Base-by-base conservation (phyloP, 2,329 filamentous ascomycete genomes). In the Emmonsiellopsis sp. region DNA sequence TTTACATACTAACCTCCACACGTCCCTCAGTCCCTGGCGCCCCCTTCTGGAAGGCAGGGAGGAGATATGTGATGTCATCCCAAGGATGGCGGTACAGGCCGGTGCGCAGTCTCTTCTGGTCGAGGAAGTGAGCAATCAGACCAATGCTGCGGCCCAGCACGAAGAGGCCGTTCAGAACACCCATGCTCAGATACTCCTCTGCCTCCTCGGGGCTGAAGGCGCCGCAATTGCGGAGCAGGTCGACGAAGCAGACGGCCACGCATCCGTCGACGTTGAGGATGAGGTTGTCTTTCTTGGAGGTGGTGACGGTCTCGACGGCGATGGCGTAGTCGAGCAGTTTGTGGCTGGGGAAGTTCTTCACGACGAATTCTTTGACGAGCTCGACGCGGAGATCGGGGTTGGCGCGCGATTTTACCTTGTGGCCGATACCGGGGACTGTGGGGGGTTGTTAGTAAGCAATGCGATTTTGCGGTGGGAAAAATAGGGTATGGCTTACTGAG, bases 231-330 rank as follows among this genome's bases (percentile, higher is more conserved):
- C 93, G 88, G 76, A 98, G 80, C 59, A 98, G 80, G 69, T 98
- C 93, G 61, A 98, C 91, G 70, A 98, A 98, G 86, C 91, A 96
- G 71, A 98, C 93, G 62, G 93, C 93, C 68, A 98, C 87, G 73
- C 89, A 95, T 66, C 93, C 93, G 70, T 97, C 93, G 56, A 98
- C 93, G 81, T 98, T 98, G 68, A 98, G 85, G 66, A 98, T 98
- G 63, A 98, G 84, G 82, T 97, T 98, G 79, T 98, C 93, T 83
- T 98, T 98, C 88, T 98, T 98, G 61, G 90, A 96, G 49, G 93
- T 98, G 53, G 93, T 98, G 60, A 98, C 93, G 9, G 87, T 88
- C 83, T 98, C 93, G 62, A 98, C 93, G 46, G 93, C 93, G 68
- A 98, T 84, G 62, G 93, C 93, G 74, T 96, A 98, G 79, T 98